phyloP scores from a whole-genome alignment of 2,329 filamentous ascomycete genomes.

The Exophiala xenobiotica region DNA sequence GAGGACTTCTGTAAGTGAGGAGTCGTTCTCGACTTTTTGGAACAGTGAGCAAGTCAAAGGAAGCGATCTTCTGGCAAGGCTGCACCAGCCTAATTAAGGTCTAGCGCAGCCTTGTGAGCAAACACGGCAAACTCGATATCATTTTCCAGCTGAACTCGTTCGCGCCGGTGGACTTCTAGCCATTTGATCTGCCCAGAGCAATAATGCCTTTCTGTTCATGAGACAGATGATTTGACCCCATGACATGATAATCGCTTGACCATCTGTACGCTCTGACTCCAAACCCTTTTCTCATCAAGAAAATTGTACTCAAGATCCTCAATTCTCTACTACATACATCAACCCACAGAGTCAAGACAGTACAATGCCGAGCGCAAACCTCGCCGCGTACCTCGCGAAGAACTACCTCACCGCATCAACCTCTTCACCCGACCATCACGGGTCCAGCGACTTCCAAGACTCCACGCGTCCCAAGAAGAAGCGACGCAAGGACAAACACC shows the following conservation, averaged over 20 bases:
- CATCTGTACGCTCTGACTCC: too few relatives aligned
- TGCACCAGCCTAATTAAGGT: neutral
- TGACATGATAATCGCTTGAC: too few relatives aligned
- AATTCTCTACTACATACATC: too few relatives aligned
- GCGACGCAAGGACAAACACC: slow-evolving; percentile 52
- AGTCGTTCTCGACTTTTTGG: too few relatives aligned
- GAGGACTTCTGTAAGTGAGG: too few relatives aligned
- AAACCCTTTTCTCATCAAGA: too few relatives aligned
- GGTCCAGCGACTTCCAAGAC: slow-evolving; percentile 25
- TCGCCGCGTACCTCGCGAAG: slow-evolving; percentile 83
- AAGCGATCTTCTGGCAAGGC: neutral
- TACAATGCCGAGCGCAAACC: slow-evolving; percentile 52
- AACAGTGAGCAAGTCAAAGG: neutral
- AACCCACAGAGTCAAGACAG: too few relatives aligned
- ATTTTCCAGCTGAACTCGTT: neutral
- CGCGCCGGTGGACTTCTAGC: neutral
- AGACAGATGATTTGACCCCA: too few relatives aligned
- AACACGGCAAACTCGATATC: neutral
- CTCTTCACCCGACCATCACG: slow-evolving; percentile 40
- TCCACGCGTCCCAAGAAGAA: slow-evolving; percentile 54
- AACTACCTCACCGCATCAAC: slow-evolving; percentile 77
- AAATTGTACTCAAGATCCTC: too few relatives aligned
- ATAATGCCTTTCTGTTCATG: neutral
- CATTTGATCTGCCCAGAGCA: neutral
- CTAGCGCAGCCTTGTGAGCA: slow-evolving; percentile 1